A percentile compares a stretch with the other conserved stretches of the same genome.
Conservation (phyloP, 352 stramenopile genomes). For the Thalassiosira exigua region DNA sequence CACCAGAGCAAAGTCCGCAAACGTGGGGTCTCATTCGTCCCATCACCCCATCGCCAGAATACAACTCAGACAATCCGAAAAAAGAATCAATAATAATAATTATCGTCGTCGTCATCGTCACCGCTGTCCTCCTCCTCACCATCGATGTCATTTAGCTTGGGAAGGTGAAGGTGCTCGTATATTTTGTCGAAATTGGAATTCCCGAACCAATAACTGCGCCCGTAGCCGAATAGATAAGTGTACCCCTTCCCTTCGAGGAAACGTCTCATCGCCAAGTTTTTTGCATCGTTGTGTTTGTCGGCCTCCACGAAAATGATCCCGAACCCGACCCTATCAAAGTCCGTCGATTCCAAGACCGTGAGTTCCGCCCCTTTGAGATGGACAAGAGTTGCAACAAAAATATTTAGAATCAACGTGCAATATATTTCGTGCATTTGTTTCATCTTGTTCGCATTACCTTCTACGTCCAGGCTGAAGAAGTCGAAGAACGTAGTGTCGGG, state of each 20-base stretch:
- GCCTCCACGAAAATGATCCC: constrained; percentile 43
- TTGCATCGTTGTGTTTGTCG: constrained; percentile 26
- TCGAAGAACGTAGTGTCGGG: constrained; percentile 21
- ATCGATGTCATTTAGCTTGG: too few species aligned
- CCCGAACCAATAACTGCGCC: constrained; percentile 29
- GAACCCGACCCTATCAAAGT: constrained; percentile 33
- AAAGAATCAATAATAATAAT: too few species aligned
- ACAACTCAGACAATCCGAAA: neutral
- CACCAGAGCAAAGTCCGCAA: too few species aligned
- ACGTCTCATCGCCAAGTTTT: constrained; percentile 16
- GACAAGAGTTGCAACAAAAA: too few species aligned
- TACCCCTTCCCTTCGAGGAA: constrained; percentile 46
- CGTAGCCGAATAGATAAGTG: neutral
- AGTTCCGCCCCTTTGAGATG: constrained; percentile 46
- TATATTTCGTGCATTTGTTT: too few species aligned
- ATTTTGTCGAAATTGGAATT: constrained; percentile 38
- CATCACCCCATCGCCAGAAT: too few species aligned
- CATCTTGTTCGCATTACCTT: too few species aligned
- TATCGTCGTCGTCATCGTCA: too few species aligned
- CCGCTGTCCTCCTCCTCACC: too few species aligned
- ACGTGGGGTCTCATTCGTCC: too few species aligned
- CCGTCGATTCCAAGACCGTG: constrained; percentile 24
- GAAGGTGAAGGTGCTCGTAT: too few species aligned
- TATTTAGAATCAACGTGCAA: too few species aligned
- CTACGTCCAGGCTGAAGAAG: constrained; percentile 46